Base-by-base conservation (phyloP, 352 stramenopile genomes). In the Globisporangium viniferum region DNA sequence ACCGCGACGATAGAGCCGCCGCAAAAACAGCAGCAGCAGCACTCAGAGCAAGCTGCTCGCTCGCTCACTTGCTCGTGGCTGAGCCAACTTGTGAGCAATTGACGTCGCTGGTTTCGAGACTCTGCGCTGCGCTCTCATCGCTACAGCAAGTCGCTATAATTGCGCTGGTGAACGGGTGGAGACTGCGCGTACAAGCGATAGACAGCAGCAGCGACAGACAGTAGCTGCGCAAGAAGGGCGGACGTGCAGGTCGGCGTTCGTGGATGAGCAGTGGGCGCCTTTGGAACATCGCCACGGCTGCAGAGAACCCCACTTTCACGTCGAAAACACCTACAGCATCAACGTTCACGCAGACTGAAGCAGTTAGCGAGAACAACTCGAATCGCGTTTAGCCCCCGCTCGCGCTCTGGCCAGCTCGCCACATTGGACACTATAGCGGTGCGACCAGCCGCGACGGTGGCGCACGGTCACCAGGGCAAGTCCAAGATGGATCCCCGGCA, bases 401-500 rank as follows among this genome's bases (percentile, higher is more conserved):
- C 18, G 35, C 20, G 14, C 56, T 24, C 20, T 61, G 56, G 20
- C 8, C 15, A 2, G 22, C 3, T 31, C 31, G 7, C 5, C 56
- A 61, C 56, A 22, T 31, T 67, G 62, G 20, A 61, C 8, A 61
- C 49, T 41, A 59, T 61, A 61, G 49, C n/a, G 36, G 53, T 59
- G 20, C 53, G 18, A 36, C 31, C 53, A 55, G n/a, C 62, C 1
- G 27, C 14, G 33, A 56, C 36, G 29, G 51, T 22, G 20, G 53
- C 7, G 51, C 49, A 67, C 8, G 33, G 22, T 20, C 62, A n/a
- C 49, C 20, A 20, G 15, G 31, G 31, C 29, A 15, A 29, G n/a
- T 29, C 15, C 10, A 62, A 31, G 15, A 56, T 64, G 60, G 49
- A 60, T 12, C 61, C 67, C 22, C 68, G 63, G 12, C 55, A 67